Evolutionary conservation across 768 basidiomycete genomes (phyloP).

Genomic region (Pisolithus sp.): DNA sequence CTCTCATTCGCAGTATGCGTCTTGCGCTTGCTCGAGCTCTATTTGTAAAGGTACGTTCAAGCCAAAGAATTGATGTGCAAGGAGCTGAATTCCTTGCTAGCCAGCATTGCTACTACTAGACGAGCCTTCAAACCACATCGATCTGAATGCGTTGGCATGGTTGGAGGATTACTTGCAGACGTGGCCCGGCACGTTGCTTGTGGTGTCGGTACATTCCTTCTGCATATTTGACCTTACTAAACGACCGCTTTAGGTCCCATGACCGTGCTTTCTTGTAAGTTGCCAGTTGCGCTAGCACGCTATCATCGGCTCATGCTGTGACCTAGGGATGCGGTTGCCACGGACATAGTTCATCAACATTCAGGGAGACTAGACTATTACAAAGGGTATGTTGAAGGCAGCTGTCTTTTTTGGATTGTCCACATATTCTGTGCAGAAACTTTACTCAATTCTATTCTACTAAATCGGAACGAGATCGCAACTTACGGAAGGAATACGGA

Average conservation of each 20-base stretch:
- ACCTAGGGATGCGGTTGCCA: conserved; percentile 84
- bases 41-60: conserved; percentile 74
- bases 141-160: conserved; percentile 96
- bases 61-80: neutral
- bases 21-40: conserved; percentile 91
- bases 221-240: conserved; percentile 4
- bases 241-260: conserved; percentile 61
- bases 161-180: conserved; percentile 95
- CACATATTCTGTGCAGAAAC: conserved; percentile 47
- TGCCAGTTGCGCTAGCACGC: neutral
- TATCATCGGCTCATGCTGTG: conserved; percentile 1
- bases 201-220: conserved; percentile 57
- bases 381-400: conserved; percentile 60
- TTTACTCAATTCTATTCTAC: conserved; percentile 99
- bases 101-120: conserved; percentile 76
- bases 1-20: conserved; percentile 63
- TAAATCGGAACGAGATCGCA: conserved; percentile 89
- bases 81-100: conserved; percentile 27
- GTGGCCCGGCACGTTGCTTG: conserved; percentile 86
- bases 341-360: conserved; percentile 97
- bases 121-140: conserved; percentile 96
- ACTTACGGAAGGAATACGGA: conserved; percentile 92
- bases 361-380: conserved; percentile 92
- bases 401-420: neutral
- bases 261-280: conserved; percentile 90